Base-by-base conservation (phyloP, 768 basidiomycete species). In the Boletus sensibilis region DNA sequence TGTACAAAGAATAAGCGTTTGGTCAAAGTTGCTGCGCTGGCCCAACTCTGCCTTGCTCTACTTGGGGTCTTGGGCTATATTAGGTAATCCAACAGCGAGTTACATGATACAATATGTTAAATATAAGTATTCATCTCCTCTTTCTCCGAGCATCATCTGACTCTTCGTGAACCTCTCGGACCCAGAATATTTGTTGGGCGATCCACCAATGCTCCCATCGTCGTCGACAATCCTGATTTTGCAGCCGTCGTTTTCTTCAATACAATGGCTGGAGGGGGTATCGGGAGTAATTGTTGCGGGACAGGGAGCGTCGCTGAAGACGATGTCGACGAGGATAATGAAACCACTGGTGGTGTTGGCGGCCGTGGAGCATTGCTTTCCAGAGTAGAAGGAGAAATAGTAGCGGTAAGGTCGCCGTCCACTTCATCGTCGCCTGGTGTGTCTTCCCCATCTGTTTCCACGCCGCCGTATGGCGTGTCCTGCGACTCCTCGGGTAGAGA, bases 291-390 rank as follows among this genome's bases (percentile, higher is more conserved):
- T 50, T 54, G 58, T 57, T 63, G 63, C 38, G 50, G 21, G 50
- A 66, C 55, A 34, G 64, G 52, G 33, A 72, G 62, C 16, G 72
- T 70, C 16, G 46, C 62, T 13, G 72, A 70, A 25, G 79, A 81
- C 4, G 76, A 77, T 1, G 70, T 64, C 11, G 78, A 77, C 3
- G 72, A 71, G 3, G 71, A 73, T 5, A 77, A 47, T 4, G 76
- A 78, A 52, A 73, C 60, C 16, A 64, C 45, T 3, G 62, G 58
- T 9, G 69, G 68, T 18, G 58, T 65, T 34, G 35, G 67, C 14
- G 58, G 54, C 5, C 67, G 67, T 47, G 55, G 44, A 20, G 42
- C 31, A n/a, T 56, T 45, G 14, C 42, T 51, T 47, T n/a, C 38
- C n/a, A 52, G 35, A 25, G 51, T 11, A 18, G 39, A 21, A 38